Base-by-base conservation (phyloP, 495 filamentous ascomycete species). In the Letharia lupina region DNA sequence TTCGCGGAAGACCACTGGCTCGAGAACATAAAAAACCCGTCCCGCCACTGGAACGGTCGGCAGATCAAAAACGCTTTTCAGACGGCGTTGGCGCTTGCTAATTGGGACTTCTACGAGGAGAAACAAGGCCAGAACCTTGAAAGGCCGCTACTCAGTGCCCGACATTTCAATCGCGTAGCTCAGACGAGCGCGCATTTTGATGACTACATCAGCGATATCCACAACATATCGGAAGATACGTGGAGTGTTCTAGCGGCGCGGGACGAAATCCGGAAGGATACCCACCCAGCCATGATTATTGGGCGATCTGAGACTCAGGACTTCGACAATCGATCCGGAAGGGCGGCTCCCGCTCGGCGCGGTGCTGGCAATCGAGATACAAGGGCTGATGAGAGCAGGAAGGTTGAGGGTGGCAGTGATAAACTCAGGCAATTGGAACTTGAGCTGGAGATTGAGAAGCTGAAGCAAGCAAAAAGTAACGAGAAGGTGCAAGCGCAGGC, bases 41-140 rank as follows among this genome's bases (percentile, higher is more conserved):
- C 54, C 54, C 54, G 62, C 18, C 63, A 60, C 37, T 81, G 77
- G 78, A 82, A 82, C 62, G 80, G 80, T 3, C 72, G 79, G 8
- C 77, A 82, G 68, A 80, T 81, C 52, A 71, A 75, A n/a, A 82
- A 82, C 63, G 75, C 76, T 2, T 79, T 77, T 62, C 74, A 79
- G 60, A 80, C 72, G 1, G 80, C 76, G 13, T 28, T 77, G 20
- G 75, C 77, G 2, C 73, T 80, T 2, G 77, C 78, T 4, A 74
- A 77, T 63, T 73, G 64, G 61, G 70, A 75, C 13, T 61, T 67
- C 54, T 37, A 37, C 18, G 54, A 57, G 16, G 39, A 9, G 31
- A 57, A 57, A 7, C 31, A 57, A 9, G 33, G 54, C 33, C 54
- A 20, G 33, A 57, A 9, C 5, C 31, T 57, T 20, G 31, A 20